Base-by-base conservation (phyloP, 768 basidiomycete genomes). In the Suillus spraguei region DNA sequence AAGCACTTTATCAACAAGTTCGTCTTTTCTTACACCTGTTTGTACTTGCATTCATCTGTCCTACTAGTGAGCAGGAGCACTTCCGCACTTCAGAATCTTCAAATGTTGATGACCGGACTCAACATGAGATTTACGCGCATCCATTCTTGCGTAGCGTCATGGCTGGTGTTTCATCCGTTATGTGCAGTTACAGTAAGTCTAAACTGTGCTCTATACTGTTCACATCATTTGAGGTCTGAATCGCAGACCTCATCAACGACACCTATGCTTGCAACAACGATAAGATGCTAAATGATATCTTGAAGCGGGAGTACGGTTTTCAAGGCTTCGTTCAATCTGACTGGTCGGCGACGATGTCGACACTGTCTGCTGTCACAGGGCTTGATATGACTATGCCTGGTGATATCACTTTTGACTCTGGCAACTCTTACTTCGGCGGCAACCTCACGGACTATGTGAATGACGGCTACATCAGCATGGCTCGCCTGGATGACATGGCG, bases 261-360 rank as follows among this genome's bases (percentile, higher is more conserved):
- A 88, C 88, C 0, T 92, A 86, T 66, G 89, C 91, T 0, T 92
- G 91, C 73, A 86, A 92, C 70, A 90, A 91, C 68, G 81, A 87
- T 74, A 85, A 85, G 65, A 79, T 85, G 55, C 69, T 92, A 72
- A 92, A 92, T 72, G 84, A 86, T 61, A 80, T 94, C n/a, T 78
- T 93, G 63, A 93, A 93, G 77, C 77, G 81, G 54, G 88, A 94
- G 74, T 84, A 82, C 60, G 90, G 87, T 11, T 94, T 92, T 80
- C 89, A 89, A 76, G 91, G 91, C 46, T 90, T 82, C 70, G 82
- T 92, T 59, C 85, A 90, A 86, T 87, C 87, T 14, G 91, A 92
- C 74, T 92, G 91, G 90, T 67, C 72, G 54, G 90, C 88, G 5
- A 85, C 84, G 33, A 79, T 82, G 64, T 87, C 87, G 4, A 91